Conservation (phyloP, 2,329 filamentous ascomycete genomes). For the Trichoderma citrinoviride region DNA sequence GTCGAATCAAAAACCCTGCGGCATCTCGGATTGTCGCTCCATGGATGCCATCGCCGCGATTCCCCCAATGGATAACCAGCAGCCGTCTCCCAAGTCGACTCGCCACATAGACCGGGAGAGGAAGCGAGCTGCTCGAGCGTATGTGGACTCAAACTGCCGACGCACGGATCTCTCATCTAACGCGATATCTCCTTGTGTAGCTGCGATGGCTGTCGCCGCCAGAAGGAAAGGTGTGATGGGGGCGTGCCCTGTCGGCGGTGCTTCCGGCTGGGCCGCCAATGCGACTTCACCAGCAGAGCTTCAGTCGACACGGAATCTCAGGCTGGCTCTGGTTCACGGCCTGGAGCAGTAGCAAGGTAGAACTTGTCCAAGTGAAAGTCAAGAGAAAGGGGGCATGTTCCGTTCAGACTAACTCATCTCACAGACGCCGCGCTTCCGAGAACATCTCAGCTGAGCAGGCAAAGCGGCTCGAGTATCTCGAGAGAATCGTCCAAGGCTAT, state of each 20-base stretch:
- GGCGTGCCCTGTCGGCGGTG: slow-evolving; percentile 54
- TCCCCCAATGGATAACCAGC: slow-evolving; percentile 14
- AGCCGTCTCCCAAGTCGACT: slow-evolving; percentile 4
- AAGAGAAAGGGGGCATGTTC: background rate
- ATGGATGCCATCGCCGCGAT: slow-evolving; percentile 10
- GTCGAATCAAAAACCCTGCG: slow-evolving; percentile 2
- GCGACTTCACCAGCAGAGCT: slow-evolving; percentile 32
- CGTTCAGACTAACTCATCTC: background rate
- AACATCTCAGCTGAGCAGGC: slow-evolving; percentile 12
- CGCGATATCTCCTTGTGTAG: slow-evolving; percentile 31
- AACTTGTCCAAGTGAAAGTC: background rate
- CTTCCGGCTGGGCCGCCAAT: slow-evolving; percentile 47
- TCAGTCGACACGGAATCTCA: slow-evolving; percentile 18
- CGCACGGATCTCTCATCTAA: background rate
- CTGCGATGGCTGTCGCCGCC: slow-evolving; percentile 53
- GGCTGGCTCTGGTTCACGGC: background rate
- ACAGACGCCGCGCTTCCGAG: slow-evolving; percentile 3
- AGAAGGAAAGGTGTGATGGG: slow-evolving; percentile 57
- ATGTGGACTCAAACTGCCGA: background rate
- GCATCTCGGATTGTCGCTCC: slow-evolving; percentile 10
- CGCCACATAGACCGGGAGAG: slow-evolving; percentile 17
- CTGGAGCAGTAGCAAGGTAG: slow-evolving; percentile 8
- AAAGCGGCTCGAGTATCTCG: slow-evolving; percentile 21
- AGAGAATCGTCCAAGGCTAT: slow-evolving; percentile 21
- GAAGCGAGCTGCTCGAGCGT: slow-evolving; percentile 18